Evolutionary conservation across 2,329 filamentous ascomycete genomes (phyloP).

Genomic region (Pseudopithomyces chartarum): DNA sequence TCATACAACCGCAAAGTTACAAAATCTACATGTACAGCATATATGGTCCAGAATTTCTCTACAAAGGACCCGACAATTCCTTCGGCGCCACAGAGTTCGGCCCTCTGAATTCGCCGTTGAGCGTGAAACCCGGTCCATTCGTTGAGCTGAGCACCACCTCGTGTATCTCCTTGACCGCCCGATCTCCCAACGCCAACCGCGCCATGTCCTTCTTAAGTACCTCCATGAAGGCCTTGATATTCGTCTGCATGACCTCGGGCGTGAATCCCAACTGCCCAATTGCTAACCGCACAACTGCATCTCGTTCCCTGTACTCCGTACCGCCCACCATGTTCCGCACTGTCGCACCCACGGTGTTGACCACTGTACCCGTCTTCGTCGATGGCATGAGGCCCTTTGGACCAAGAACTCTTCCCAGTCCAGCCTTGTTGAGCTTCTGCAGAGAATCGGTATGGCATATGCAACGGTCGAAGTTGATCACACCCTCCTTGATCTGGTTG

Average conservation of each 20-base stretch:
- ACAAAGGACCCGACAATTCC: conserved; percentile 44
- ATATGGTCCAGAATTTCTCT: conserved; percentile 3
- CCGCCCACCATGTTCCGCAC: conserved; percentile 84
- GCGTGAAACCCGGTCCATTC: conserved; percentile 80
- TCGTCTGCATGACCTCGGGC: conserved; percentile 82
- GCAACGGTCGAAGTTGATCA: conserved; percentile 85
- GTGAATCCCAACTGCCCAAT: conserved; percentile 89
- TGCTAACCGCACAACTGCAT: conserved; percentile 85
- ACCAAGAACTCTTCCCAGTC: conserved; percentile 79
- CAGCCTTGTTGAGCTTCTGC: conserved; percentile 78
- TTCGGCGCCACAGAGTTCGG: conserved; percentile 45
- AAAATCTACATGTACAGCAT: conserved; percentile 21
- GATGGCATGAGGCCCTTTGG: conserved; percentile 93
- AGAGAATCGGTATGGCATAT: conserved; percentile 83
- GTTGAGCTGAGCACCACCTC: conserved; percentile 82
- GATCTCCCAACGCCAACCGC: conserved; percentile 66
- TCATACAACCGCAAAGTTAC: conserved; percentile 34
- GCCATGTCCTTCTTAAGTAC: conserved; percentile 79
- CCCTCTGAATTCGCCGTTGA: conserved; percentile 78
- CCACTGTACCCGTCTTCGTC: conserved; percentile 84
- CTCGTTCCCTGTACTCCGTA: conserved; percentile 83
- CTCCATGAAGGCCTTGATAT: conserved; percentile 78
- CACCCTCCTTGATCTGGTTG: conserved; percentile 73
- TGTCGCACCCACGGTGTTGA: conserved; percentile 72
- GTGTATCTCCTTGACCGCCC: conserved; percentile 73